A percentile compares a stretch with the other conserved stretches of the same genome.
phyloP scores from a whole-genome alignment of 2,329 filamentous ascomycete species.

The Aspergillus sp. region DNA sequence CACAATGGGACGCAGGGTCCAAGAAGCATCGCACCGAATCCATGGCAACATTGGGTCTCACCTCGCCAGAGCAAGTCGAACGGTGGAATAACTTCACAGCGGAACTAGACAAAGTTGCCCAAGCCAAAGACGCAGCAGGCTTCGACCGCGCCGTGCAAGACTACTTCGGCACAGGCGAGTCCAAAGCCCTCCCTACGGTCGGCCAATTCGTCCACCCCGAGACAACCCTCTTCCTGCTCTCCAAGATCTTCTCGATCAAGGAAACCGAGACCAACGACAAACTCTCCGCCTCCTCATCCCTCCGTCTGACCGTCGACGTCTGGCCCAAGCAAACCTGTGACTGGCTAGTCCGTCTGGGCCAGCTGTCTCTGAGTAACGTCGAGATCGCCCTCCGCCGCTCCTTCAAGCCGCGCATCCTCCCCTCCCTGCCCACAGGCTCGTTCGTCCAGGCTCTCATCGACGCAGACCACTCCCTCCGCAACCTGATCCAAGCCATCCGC shows the following conservation, averaged over 20 bases:
- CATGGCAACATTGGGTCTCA: slow-evolving; percentile 25
- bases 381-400: slow-evolving; percentile 33
- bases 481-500: slow-evolving; percentile 32
- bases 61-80: slow-evolving; percentile 23
- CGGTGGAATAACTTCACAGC: slow-evolving; percentile 29
- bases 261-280: slow-evolving; percentile 16
- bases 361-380: slow-evolving; percentile 34
- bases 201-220: slow-evolving; percentile 30
- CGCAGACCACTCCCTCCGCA: slow-evolving; percentile 31
- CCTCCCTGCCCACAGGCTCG: slow-evolving; percentile 31
- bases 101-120: slow-evolving; percentile 21
- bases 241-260: slow-evolving; percentile 31
- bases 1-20: slow-evolving; percentile 22
- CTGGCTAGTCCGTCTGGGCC: slow-evolving; percentile 36
- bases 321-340: slow-evolving; percentile 33
- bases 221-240: slow-evolving; percentile 31
- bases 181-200: slow-evolving; percentile 16
- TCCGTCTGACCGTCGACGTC: slow-evolving; percentile 26
- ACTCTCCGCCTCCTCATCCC: slow-evolving; percentile 17
- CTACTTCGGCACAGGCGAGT: slow-evolving; percentile 20
- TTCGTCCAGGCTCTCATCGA: slow-evolving; percentile 35
- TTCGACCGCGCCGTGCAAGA: slow-evolving; percentile 31
- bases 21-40: slow-evolving; percentile 26
- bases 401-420: slow-evolving; percentile 28
- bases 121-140: slow-evolving; percentile 19